Evolutionary conservation across 2,329 filamentous ascomycete genomes (phyloP).

Genomic region (Aspergillus sp.): DNA sequence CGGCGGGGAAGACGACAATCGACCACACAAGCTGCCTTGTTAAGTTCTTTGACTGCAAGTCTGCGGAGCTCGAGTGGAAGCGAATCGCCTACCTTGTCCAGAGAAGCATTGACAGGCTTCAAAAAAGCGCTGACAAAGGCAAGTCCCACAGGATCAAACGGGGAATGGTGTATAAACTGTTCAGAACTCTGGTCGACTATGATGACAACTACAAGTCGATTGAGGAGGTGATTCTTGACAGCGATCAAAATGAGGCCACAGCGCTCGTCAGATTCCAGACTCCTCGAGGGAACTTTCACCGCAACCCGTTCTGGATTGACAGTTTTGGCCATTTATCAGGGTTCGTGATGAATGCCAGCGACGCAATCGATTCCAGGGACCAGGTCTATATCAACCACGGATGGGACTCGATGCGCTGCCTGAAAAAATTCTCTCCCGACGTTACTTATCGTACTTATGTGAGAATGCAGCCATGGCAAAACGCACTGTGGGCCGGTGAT

Average conservation of each 20-base stretch:
- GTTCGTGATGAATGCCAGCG: constrained; percentile 52
- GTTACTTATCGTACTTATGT: constrained; percentile 53
- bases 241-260: constrained; percentile 47
- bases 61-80: constrained; percentile 17
- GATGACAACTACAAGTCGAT: constrained; percentile 49
- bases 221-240: constrained; percentile 50
- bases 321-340: constrained; percentile 49
- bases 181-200: constrained; percentile 50
- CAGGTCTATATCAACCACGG: constrained; percentile 55
- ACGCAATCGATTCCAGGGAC: constrained; percentile 49
- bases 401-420: constrained; percentile 51
- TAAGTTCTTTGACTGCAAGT: constrained; percentile 22
- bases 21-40: constrained; percentile 29
- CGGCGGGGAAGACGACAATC: constrained; percentile 27
- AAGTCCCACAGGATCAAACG: constrained; percentile 63
- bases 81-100: constrained; percentile 62
- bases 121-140: constrained; percentile 53
- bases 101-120: constrained; percentile 49
- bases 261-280: constrained; percentile 47
- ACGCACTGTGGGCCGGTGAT: constrained; percentile 50
- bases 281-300: constrained; percentile 47
- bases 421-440: constrained; percentile 42
- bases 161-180: constrained; percentile 69
- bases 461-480: constrained; percentile 45
- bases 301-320: constrained; percentile 52